Percentiles rank a stretch among this genome's conserved stretches.
phyloP scores from a whole-genome alignment of 345 rosid species.

The Schrenkiella parvula region DNA sequence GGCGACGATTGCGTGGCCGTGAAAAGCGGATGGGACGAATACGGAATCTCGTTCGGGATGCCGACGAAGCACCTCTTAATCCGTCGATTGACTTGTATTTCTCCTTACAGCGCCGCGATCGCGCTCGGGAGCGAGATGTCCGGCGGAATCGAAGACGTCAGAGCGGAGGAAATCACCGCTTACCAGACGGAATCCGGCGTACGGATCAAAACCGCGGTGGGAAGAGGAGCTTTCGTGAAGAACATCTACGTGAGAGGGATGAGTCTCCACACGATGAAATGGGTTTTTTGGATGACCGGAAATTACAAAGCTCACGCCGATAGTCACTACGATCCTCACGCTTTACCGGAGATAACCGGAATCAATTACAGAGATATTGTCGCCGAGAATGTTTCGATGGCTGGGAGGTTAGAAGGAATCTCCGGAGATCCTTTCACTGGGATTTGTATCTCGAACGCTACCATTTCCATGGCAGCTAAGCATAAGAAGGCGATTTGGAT shows the following conservation, averaged over 20 bases:
- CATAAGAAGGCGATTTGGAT: constrained; percentile 52
- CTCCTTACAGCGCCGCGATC: constrained; percentile 62
- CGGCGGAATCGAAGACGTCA: constrained; percentile 56
- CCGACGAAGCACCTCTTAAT: constrained; percentile 47
- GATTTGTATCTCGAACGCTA: constrained; percentile 63
- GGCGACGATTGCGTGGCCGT: constrained; percentile 96
- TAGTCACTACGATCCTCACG: constrained; percentile 47
- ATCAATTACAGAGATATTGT: constrained; percentile 50
- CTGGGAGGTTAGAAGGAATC: constrained; percentile 51
- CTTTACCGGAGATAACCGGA: constrained; percentile 42
- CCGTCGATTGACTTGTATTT: constrained; percentile 57
- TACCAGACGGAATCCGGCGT: constrained; percentile 51
- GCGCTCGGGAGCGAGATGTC: constrained; percentile 86
- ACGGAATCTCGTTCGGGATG: constrained; percentile 46
- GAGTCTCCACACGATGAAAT: constrained; percentile 54
- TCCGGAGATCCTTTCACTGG: constrained; percentile 40
- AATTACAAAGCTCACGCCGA: constrained; percentile 50
- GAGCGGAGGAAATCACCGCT: constrained; percentile 47
- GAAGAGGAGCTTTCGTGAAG: constrained; percentile 59
- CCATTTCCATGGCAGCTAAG: constrained; percentile 38
- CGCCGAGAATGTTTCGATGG: constrained; percentile 50
- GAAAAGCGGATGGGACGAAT: constrained; percentile 71
- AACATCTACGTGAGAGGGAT: constrained; percentile 47
- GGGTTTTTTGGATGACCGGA: constrained; percentile 76
- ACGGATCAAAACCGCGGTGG: constrained; percentile 55